Conservation (phyloP, 2,329 filamentous ascomycete species). For the Phaeosphaeria sp. region DNA sequence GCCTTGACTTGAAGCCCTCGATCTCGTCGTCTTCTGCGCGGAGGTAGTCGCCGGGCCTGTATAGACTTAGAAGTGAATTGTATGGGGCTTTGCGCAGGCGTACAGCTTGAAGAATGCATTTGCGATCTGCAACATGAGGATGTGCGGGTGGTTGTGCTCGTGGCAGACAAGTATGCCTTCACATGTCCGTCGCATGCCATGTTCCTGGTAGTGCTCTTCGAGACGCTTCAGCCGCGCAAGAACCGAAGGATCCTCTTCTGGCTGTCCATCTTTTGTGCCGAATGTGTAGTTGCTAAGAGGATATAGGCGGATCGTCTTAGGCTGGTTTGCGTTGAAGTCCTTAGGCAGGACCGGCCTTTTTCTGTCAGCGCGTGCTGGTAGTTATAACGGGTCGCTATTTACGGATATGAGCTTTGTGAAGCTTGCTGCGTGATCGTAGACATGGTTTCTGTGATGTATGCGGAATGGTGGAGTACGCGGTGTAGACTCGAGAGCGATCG, state of each 20-base stretch:
- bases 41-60: conserved; percentile 88
- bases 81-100: conserved; percentile 20
- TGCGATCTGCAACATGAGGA: conserved; percentile 98
- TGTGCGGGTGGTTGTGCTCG: conserved; percentile 98
- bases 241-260: conserved; percentile 96
- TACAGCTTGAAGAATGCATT: conserved; percentile 98
- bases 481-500: too few species aligned
- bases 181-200: conserved; percentile 97
- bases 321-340: conserved; percentile 87
- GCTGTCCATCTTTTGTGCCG: conserved; percentile 96
- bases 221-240: conserved; percentile 89
- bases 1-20: conserved; percentile 88
- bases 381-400: conserved; percentile 27
- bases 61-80: conserved; percentile 2
- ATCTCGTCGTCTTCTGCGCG: conserved; percentile 89
- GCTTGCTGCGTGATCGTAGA: conserved; percentile 81
- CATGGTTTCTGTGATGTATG: too few species aligned
- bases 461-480: too few species aligned
- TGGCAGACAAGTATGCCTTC: conserved; percentile 98
- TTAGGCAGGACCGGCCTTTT: conserved; percentile 77
- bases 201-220: conserved; percentile 89
- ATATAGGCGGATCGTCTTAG: conserved; percentile 86
- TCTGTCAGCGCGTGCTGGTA: conserved; percentile 8
- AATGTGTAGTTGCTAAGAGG: conserved; percentile 99
- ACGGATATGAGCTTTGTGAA: conserved; percentile 77